Evolutionary conservation across 2,329 filamentous ascomycete species (phyloP), one percentile per base, ranked within the genome.

Genomic region (Trichoderma guizhouense): DNA sequence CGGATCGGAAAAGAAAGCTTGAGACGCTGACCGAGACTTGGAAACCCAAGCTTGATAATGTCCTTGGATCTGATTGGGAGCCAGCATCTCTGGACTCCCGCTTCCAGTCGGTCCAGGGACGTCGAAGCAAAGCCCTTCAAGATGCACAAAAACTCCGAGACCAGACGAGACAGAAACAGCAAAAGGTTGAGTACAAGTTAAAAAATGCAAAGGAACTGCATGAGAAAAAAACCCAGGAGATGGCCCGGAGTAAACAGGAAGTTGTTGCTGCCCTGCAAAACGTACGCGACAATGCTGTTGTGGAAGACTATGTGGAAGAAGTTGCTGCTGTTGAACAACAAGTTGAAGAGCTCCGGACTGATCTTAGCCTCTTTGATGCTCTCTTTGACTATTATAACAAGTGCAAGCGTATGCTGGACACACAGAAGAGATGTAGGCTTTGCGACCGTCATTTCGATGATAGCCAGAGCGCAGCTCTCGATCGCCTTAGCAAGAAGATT

Each of bases 11-110:
- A 79, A 88, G 89, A 39, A 92, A 92, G 73, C 84, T 98, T 3
- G 88, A 94, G 9, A 96, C 93, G 0, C 89, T 98, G 83, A 89
- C 85, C 73, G 89, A 85, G 62, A 93, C 93, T 0, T 93, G 97
- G 84, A 88, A 87, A 65, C 85, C 91, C 39, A 92, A 92, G 75
- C 85, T 99, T 26, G 85, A 88, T 14, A 83, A 86, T 7, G 80
- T 93, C 12, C 76, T 98, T 36, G 90, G 90, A 30, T 69, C 51
- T 5, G 84, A 86, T 1, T 98, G 94, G 94, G 84, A 89, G 28
- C 85, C 91, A 5, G 85, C 89, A 15, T 91, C 86, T 0, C 80
- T 98, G 12, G 94, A 97, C 58, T 79, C 85, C 51, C 87, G 90
- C 28, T 97, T 93, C 74, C 90, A 96, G 75, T 82, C 84, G 3